These are phyloP conservation scores for Fusarium marasasianum DNA, from an alignment of 2,329 filamentous ascomycete genomes.

Conservation along the genomic window DNA sequence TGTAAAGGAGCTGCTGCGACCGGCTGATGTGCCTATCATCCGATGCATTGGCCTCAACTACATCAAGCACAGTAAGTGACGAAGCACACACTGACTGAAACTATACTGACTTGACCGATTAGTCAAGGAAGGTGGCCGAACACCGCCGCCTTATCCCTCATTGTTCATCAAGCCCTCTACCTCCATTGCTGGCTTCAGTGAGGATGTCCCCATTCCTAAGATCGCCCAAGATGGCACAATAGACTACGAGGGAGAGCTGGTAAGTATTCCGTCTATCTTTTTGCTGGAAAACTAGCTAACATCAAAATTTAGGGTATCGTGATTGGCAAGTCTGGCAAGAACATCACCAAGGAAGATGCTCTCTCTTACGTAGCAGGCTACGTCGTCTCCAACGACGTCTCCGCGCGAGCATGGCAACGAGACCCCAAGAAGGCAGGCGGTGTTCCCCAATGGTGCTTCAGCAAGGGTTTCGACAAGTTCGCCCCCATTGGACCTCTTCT, in stretches of 20 bases:
- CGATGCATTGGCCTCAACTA: slow-evolving; percentile 51
- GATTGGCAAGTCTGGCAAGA: slow-evolving; percentile 62
- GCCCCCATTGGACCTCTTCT: slow-evolving; percentile 63
- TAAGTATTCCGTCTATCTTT: background rate
- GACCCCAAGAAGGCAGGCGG: slow-evolving; percentile 56
- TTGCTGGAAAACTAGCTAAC: accelerated
- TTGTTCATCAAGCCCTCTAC: slow-evolving; percentile 62
- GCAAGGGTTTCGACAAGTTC: slow-evolving; percentile 64
- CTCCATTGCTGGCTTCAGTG: slow-evolving; percentile 49
- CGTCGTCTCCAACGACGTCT: slow-evolving; percentile 61
- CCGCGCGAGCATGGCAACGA: slow-evolving; percentile 61
- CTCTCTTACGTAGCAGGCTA: slow-evolving; percentile 59
- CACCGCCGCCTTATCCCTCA: slow-evolving; percentile 58
- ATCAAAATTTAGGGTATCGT: slow-evolving; percentile 52
- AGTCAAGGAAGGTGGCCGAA: slow-evolving; percentile 63
- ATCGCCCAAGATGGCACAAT: slow-evolving; percentile 56
- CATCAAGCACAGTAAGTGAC: slow-evolving; percentile 47
- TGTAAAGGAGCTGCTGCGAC: slow-evolving; percentile 44
- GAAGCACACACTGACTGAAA: accelerated
- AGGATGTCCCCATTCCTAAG: slow-evolving; percentile 56
- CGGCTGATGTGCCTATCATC: slow-evolving; percentile 48
- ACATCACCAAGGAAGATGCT: slow-evolving; percentile 57
- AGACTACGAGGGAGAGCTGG: slow-evolving; percentile 62
- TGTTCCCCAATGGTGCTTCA: slow-evolving; percentile 63
- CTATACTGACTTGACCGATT: background rate